Evolutionary conservation across 2,329 filamentous ascomycete genomes (phyloP).

Genomic region (Pseudomassariella vexata): DNA sequence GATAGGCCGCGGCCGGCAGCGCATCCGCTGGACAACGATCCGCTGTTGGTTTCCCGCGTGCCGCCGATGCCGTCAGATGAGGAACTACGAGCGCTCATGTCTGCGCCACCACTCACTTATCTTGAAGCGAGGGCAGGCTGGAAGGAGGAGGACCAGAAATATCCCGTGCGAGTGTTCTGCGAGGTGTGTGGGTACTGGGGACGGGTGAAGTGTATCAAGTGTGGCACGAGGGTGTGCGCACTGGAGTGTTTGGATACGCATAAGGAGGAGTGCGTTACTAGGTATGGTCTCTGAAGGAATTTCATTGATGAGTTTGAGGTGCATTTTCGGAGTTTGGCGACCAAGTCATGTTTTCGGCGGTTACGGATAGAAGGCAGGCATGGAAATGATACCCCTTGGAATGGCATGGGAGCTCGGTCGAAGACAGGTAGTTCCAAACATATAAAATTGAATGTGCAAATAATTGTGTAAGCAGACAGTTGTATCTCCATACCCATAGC

Average conservation of each 20-base stretch:
- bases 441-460: no score
- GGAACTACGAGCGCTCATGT: conserved; percentile 59
- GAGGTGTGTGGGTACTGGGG: conserved; percentile 82
- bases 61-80: conserved; percentile 52
- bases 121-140: conserved; percentile 51
- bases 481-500: no score
- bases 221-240: conserved; percentile 72
- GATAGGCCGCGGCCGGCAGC: conserved; percentile 24
- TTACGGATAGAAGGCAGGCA: no score
- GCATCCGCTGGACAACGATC: conserved; percentile 47
- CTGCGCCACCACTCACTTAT: conserved; percentile 62
- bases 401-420: no score
- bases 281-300: conserved; percentile 44
- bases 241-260: conserved; percentile 69
- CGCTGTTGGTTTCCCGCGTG: conserved; percentile 52
- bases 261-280: conserved; percentile 63
- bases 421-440: no score
- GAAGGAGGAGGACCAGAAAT: conserved; percentile 32
- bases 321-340: no score
- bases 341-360: no score
- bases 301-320: no score
- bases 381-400: no score
- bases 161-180: conserved; percentile 63
- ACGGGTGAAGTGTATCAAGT: conserved; percentile 68
- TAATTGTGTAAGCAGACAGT: no score